Conservation (phyloP, 179 eudicot species). For the Kewa caespitosa region DNA sequence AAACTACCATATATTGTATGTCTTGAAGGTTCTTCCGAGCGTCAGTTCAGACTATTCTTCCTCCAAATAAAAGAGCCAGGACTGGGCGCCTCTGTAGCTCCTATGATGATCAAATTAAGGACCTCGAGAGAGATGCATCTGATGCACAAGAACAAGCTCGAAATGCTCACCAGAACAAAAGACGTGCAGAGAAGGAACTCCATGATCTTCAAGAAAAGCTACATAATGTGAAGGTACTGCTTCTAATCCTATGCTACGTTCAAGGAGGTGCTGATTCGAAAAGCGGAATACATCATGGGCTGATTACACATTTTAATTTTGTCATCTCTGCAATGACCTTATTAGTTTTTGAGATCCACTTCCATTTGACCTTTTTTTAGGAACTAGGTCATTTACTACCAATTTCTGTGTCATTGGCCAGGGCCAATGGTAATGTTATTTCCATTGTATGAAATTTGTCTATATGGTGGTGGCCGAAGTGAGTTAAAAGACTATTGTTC, state of each 20-base stretch:
- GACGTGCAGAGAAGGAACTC: conserved; percentile 51
- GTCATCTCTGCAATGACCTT: background rate
- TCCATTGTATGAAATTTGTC: no score
- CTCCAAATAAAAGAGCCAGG: conserved; percentile 68
- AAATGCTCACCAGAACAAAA: conserved; percentile 43
- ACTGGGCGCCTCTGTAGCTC: conserved; percentile 75
- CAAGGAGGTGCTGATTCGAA: no score
- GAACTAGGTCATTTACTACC: no score
- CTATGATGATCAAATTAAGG: conserved; percentile 68
- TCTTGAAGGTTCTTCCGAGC: conserved; percentile 88
- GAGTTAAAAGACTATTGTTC: no score
- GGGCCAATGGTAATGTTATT: no score
- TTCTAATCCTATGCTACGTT: conserved; percentile 7
- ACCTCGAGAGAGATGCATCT: conserved; percentile 56
- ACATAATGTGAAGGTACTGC: conserved; percentile 58
- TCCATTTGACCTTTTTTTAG: background rate
- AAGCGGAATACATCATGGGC: no score
- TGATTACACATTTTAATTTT: background rate
- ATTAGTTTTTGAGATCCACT: background rate
- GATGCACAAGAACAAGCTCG: conserved; percentile 42
- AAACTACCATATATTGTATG: no score
- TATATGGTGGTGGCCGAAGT: no score
- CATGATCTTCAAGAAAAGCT: conserved; percentile 36
- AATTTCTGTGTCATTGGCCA: no score
- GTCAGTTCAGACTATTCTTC: conserved; percentile 78